A percentile compares a stretch with the other conserved stretches of the same genome.
phyloP scores from a whole-genome alignment of 441 rosid species.

The Capsella rubella region DNA sequence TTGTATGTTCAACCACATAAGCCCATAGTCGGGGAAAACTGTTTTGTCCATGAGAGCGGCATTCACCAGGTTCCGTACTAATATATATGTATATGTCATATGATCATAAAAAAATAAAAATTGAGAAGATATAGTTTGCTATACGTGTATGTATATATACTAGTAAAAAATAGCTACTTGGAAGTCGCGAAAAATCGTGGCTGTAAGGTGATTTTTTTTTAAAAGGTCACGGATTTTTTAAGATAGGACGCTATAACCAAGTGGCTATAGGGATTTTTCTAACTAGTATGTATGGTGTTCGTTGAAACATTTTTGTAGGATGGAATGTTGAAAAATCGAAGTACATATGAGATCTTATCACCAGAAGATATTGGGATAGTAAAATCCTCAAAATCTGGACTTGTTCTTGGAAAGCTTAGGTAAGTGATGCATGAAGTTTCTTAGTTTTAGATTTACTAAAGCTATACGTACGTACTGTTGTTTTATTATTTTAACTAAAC shows the following conservation, averaged over 20 bases:
- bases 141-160: too few relatives aligned
- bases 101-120: too few relatives aligned
- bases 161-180: too few relatives aligned
- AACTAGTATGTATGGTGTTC: too few relatives aligned
- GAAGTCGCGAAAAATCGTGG: too few relatives aligned
- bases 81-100: too few relatives aligned
- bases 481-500: neutral
- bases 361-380: slow-evolving; percentile 39
- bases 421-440: neutral
- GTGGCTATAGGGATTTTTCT: too few relatives aligned
- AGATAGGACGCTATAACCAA: too few relatives aligned
- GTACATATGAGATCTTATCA: slow-evolving; percentile 42
- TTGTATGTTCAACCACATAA: slow-evolving; percentile 87
- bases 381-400: slow-evolving; percentile 15
- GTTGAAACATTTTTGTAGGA: slow-evolving; percentile 26
- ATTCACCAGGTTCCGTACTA: slow-evolving; percentile 64
- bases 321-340: slow-evolving; percentile 41
- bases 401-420: slow-evolving; percentile 44
- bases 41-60: slow-evolving; percentile 91
- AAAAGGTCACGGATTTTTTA: too few relatives aligned
- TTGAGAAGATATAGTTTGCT: too few relatives aligned
- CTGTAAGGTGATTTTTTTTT: too few relatives aligned
- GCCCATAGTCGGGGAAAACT: slow-evolving; percentile 88
- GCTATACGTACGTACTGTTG: neutral
- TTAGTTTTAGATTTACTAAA: neutral